phyloP scores from a whole-genome alignment of 371 early-diverging fungal genomes.

The Mortierella sp. region DNA sequence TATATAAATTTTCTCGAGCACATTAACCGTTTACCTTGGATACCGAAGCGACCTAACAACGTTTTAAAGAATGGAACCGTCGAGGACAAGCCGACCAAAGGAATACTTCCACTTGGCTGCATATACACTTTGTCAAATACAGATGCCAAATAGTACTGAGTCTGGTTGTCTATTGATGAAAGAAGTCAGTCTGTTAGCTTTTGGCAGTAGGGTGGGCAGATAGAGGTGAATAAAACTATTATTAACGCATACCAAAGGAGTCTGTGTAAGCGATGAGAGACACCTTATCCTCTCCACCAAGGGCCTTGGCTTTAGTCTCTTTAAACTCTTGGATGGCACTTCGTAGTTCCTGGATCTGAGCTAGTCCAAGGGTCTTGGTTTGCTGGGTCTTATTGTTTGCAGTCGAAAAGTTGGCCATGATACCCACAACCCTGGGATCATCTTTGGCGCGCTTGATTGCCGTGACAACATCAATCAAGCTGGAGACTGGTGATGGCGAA shows the following conservation, averaged over 20 bases:
- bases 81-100: constrained; percentile 64
- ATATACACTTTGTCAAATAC: constrained; percentile 68
- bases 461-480: constrained; percentile 47
- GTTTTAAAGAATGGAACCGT: constrained; percentile 63
- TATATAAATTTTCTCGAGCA: neutral
- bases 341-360: constrained; percentile 70
- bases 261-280: constrained; percentile 63
- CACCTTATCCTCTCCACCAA: constrained; percentile 58
- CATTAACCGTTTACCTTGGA: constrained; percentile 38
- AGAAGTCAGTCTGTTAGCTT: neutral
- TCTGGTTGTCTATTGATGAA: constrained; percentile 59
- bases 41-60: constrained; percentile 63
- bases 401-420: constrained; percentile 58
- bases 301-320: constrained; percentile 61
- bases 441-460: constrained; percentile 54
- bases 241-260: constrained; percentile 55
- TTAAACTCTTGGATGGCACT: constrained; percentile 60
- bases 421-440: constrained; percentile 56
- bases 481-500: constrained; percentile 31
- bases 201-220: neutral
- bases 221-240: neutral
- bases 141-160: constrained; percentile 69
- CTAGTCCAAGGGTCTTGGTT: constrained; percentile 57
- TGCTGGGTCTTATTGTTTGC: constrained; percentile 28
- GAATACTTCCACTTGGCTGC: constrained; percentile 68